phyloP scores from a whole-genome alignment of 768 basidiomycete genomes.

The Holtermannia corniformis region DNA sequence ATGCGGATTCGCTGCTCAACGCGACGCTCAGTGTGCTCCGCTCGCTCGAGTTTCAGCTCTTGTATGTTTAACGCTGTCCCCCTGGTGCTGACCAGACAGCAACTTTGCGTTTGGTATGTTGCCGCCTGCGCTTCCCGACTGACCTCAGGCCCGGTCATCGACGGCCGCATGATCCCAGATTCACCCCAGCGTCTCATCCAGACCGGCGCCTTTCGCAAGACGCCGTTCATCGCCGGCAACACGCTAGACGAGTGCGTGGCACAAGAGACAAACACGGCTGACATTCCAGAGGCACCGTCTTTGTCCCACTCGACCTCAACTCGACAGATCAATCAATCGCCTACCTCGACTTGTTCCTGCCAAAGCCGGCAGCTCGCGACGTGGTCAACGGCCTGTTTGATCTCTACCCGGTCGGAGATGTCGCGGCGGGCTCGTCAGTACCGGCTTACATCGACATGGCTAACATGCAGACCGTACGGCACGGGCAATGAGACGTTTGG shows the following conservation, averaged over 20 bases:
- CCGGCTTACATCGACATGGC: background rate
- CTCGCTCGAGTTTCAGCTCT: constrained; percentile 9
- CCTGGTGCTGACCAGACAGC: background rate
- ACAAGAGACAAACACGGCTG: background rate
- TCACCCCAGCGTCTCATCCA: constrained; percentile 26
- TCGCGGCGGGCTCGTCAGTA: constrained; percentile 25
- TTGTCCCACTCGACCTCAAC: constrained; percentile 20
- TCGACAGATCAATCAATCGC: constrained; percentile 3
- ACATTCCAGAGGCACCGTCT: constrained; percentile 26
- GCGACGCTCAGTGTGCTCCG: constrained; percentile 20
- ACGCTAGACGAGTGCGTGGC: constrained; percentile 34
- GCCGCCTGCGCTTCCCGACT: constrained; percentile 8
- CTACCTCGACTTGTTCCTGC: constrained; percentile 15
- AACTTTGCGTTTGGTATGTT: background rate
- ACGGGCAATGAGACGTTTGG: constrained; percentile 37
- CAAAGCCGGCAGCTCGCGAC: constrained; percentile 7
- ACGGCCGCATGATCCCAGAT: constrained; percentile 30
- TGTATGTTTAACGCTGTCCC: too few species aligned
- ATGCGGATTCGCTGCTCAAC: constrained; percentile 18
- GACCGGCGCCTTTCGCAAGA: constrained; percentile 26
- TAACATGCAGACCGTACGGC: constrained; percentile 22
- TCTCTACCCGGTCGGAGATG: constrained; percentile 18
- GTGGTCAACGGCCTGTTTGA: constrained; percentile 8
- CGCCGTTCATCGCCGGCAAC: constrained; percentile 38
- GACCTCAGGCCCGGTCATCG: constrained; percentile 31